Base-by-base conservation (phyloP, 139 green algal genomes). In the Nannochloris sp. region DNA sequence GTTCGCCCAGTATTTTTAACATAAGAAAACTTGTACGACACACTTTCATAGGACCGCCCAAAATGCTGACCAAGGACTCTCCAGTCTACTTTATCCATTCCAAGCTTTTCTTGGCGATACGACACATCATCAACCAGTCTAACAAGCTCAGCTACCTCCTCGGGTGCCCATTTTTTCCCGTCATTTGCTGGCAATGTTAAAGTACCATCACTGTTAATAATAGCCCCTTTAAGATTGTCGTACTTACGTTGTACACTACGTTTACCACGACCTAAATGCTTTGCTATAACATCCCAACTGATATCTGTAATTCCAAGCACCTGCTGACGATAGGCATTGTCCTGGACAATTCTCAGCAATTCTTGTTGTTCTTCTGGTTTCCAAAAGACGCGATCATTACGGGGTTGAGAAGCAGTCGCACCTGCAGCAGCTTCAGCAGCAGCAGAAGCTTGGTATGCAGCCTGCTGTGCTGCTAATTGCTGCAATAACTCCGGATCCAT, bases 31-130 rank as follows among this genome's bases (percentile, higher is more conserved):
- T 78, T 78, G 65, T 78, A 78, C 33, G 27, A 37, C 35, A 78
- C 71, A 30, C 23, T 59, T 57, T 78, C 71, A 60, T 78, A 78
- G 9, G 45, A 65, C 47, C 71, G 65, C 14, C 60, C 60, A 65
- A 78, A 78, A 53, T 74, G 65, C 47, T 70, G 47, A 58, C 71
- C 71, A 46, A 78, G 62, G 15, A 54, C 38, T 12, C 71, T 63
- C 71, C 71, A 78, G 42, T 78, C 71, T 9, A 78, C 59, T 57
- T 78, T 78, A 2, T 78, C 65, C 31, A 70, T 63, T 0, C 46
- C 71, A 64, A 78, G 51, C 9, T 42, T n/a, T 58, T 70, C 44
- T 1, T 65, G 42, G 2, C 51, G 37, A 42, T 78, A 78, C 6
- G 44, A 37, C 19, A 45, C 23, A 56, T 78, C 71, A 51, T 78